Conservation (phyloP, 495 filamentous ascomycete species). For the Copromyces sp. region DNA sequence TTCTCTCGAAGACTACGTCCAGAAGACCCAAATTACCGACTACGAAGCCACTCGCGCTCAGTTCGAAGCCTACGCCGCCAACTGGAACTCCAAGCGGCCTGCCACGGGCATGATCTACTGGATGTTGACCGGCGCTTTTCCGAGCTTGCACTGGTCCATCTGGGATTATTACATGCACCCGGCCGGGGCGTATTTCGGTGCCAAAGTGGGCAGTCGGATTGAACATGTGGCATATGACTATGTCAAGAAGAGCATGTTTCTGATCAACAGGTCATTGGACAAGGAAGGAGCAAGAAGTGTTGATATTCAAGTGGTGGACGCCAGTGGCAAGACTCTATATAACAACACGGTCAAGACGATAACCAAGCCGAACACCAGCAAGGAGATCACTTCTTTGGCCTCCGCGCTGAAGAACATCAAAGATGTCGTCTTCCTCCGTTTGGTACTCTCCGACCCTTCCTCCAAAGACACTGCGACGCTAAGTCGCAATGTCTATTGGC, state of each 20-base stretch:
- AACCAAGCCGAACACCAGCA: constrained; percentile 31
- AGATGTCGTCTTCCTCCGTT: constrained; percentile 42
- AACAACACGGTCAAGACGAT: constrained; percentile 13
- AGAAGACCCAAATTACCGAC: constrained; percentile 44
- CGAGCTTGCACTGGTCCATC: constrained; percentile 55
- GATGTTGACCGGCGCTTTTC: constrained; percentile 61
- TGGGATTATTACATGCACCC: constrained; percentile 55
- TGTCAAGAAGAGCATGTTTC: constrained; percentile 29
- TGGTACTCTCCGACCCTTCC: constrained; percentile 32
- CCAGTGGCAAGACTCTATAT: constrained; percentile 32
- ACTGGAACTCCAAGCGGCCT: constrained; percentile 40
- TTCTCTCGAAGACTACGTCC: constrained; percentile 42
- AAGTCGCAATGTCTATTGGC: constrained; percentile 56
- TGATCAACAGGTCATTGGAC: constrained; percentile 48
- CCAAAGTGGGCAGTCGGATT: constrained; percentile 39
- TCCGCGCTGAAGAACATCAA: constrained; percentile 24
- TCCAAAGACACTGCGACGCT: constrained; percentile 16
- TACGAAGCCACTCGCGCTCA: constrained; percentile 53
- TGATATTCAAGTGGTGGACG: constrained; percentile 38
- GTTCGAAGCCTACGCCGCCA: constrained; percentile 46
- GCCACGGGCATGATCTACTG: constrained; percentile 57
- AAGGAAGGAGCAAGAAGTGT: constrained; percentile 33
- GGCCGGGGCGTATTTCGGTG: constrained; percentile 49
- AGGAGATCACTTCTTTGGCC: constrained; percentile 19
- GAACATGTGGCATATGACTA: constrained; percentile 52